These are phyloP conservation scores for Mimosa pudica DNA, from an alignment of 306 rosid species.

Conservation along the genomic window DNA sequence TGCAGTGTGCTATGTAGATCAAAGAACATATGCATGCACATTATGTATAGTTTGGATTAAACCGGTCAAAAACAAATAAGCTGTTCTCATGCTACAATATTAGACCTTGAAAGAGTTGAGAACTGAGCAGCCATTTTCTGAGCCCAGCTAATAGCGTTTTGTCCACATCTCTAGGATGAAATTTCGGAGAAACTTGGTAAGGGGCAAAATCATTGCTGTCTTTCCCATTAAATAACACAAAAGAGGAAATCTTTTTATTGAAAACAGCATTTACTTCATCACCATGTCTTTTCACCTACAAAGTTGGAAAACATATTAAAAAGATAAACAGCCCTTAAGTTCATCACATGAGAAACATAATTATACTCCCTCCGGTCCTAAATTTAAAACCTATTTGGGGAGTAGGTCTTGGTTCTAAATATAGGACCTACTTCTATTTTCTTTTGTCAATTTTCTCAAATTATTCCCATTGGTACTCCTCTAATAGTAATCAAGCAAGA, in stretches of 20 bases:
- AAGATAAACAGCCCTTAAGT: background rate
- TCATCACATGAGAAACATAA: background rate
- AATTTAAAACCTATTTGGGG: too few species aligned
- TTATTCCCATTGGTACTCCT: too few species aligned
- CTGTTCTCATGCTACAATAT: background rate
- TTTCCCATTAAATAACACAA: conserved; percentile 63
- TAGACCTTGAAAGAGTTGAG: conserved; percentile 51
- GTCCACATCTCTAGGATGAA: conserved; percentile 46
- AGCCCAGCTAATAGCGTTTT: conserved; percentile 40
- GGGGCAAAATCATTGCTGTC: conserved; percentile 45
- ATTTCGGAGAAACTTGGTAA: conserved; percentile 52
- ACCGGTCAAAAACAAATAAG: conserved; percentile 12
- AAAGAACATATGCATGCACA: background rate
- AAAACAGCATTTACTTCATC: conserved; percentile 54
- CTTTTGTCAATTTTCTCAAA: too few species aligned
- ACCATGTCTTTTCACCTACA: conserved; percentile 47
- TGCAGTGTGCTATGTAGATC: background rate
- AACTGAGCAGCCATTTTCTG: conserved; percentile 62
- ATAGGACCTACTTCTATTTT: too few species aligned
- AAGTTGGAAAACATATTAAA: background rate
- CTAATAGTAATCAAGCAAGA: too few species aligned
- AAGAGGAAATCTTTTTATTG: conserved; percentile 56
- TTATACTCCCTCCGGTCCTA: background rate
- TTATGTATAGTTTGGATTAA: background rate
- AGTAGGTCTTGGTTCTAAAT: too few species aligned